Evolutionary conservation across 371 early-diverging fungal genomes (phyloP), one percentile per base, ranked within the genome.

Genomic region (Mortierella sp.): DNA sequence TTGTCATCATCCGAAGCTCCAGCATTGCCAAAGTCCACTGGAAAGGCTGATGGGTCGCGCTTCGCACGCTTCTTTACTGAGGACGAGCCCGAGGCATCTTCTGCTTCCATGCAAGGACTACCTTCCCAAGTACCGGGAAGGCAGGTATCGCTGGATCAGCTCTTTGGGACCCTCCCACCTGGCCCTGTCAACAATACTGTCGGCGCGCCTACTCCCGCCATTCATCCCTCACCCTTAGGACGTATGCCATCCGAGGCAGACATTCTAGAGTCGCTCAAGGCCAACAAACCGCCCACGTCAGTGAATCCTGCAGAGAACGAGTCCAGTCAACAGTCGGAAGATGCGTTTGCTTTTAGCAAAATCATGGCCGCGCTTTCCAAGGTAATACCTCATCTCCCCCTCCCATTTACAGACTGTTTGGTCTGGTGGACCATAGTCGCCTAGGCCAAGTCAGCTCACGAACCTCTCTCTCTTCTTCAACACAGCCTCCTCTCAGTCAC

Each of bases 1-100:
- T 74, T 79, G 3, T 63, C 67, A 16, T 58, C 71, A 21, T 48
- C 39, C 6, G 76, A 63, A 13, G 57, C 60, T 12, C 22, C 56
- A 17, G 21, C 31, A 19, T 48, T 47, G 16, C 62, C 21, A 31
- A 62, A 57, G 28, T 60, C 60, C 41, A 28, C 74, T 22, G 63
- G 79, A 41, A 73, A 79, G 59, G 53, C 85, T 24, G 82, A 81
- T 40, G 85, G 86, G 0, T 89, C 89, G 10, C 86, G 89, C 17
- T 89, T 89, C 72, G 89, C 89, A 8, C 84, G 82, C 17, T 89
- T 89, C 72, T 89, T 89, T 68, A 76, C 86, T 25, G 86, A 83
- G 46, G 77, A 64, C 40, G 65, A 80, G 34, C 63, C 57, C 13
- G 59, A 59, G 39, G n/a, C n/a, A n/a, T n/a, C n/a, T n/a, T n/a